Base-by-base conservation (phyloP, 192 early-diverging fungal species). In the Podila verticillata region DNA sequence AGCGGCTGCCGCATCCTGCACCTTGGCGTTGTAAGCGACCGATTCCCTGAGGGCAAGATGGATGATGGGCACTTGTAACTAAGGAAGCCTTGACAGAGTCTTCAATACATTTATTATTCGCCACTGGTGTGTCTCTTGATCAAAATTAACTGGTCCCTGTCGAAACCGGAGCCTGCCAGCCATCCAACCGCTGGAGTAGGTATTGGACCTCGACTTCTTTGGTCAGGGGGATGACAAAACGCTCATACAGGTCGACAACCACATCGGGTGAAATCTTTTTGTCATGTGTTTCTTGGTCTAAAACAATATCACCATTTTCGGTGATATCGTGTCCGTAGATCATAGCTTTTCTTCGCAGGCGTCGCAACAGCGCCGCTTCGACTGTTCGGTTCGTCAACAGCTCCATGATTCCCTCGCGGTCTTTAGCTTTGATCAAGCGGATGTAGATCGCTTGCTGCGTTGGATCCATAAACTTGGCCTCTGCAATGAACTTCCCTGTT, bases 191-290 rank as follows among this genome's bases (percentile, higher is more conserved):
- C 47, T 89, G 81, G 48, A 98, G 63, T 58, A 99, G 83, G 67
- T 99, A 99, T 57, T 96, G 94, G 17, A 99, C 91, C 83, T 99
- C 98, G 31, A 99, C 98, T 48, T 94, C 88, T 79, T 98, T 98
- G 20, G 98, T 99, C 70, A 98, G 75, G 28, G 98, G 98, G 60
- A 99, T 99, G n/a, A 98, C 94, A 74, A 91, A 96, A 72, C 92
- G 87, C 70, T 96, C 92, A 87, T 99, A 99, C 57, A 99, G 84
- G 32, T 94, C 89, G 4, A 95, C 93, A 8, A 99, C 94, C 19
- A 96, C 85, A 60, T 96, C 91, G 2, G 92, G 89, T 54, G 91
- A 89, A 48, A 99, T 94, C 49, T 88, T 87, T 56, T 81, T 59
- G n/a, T 29, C 62, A 10, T 81, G 58, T 47, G 49, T 61, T 28